Conservation (phyloP, 2,329 filamentous ascomycete genomes). For the Arthrinium phaeospermum region DNA sequence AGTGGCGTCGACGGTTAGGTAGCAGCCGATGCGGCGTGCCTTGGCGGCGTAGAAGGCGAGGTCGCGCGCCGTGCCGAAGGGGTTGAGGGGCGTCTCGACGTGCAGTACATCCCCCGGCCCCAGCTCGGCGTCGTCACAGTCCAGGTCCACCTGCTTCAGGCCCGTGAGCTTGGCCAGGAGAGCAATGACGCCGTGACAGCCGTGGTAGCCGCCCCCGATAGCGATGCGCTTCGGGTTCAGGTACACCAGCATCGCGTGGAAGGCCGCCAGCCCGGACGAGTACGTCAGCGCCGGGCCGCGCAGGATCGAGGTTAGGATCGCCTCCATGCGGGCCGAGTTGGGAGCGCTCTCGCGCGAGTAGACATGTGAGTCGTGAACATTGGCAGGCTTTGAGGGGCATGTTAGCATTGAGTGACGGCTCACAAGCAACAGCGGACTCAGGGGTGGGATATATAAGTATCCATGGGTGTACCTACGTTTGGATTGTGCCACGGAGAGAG, state of each 20-base stretch:
- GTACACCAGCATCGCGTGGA: constrained; percentile 85
- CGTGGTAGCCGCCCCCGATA: constrained; percentile 88
- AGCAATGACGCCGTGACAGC: constrained; percentile 83
- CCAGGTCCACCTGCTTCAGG: constrained; percentile 73
- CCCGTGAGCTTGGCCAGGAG: constrained; percentile 78
- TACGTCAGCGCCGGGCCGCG: constrained; percentile 77
- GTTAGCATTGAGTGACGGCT: not conserved
- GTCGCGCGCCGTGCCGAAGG: constrained; percentile 79
- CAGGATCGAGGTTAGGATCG: constrained; percentile 77
- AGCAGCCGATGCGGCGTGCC: constrained; percentile 75
- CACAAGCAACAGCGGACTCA: too few relatives aligned
- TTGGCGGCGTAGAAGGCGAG: constrained; percentile 73
- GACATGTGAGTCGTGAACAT: constrained; percentile 68
- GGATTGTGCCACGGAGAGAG: constrained; percentile 59
- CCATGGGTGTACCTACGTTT: constrained; percentile 53
- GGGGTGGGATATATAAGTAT: not conserved
- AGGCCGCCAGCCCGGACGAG: constrained; percentile 82
- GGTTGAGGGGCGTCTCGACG: constrained; percentile 93
- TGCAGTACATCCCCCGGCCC: constrained; percentile 83
- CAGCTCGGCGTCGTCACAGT: constrained; percentile 69
- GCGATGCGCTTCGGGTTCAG: constrained; percentile 83
- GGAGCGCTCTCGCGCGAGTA: constrained; percentile 85
- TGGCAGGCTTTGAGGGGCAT: constrained; percentile 46
- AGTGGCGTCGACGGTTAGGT: constrained; percentile 85
- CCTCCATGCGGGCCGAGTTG: constrained; percentile 84